phyloP scores from a whole-genome alignment of 2,329 filamentous ascomycete genomes.

The Colletotrichum godetiae region DNA sequence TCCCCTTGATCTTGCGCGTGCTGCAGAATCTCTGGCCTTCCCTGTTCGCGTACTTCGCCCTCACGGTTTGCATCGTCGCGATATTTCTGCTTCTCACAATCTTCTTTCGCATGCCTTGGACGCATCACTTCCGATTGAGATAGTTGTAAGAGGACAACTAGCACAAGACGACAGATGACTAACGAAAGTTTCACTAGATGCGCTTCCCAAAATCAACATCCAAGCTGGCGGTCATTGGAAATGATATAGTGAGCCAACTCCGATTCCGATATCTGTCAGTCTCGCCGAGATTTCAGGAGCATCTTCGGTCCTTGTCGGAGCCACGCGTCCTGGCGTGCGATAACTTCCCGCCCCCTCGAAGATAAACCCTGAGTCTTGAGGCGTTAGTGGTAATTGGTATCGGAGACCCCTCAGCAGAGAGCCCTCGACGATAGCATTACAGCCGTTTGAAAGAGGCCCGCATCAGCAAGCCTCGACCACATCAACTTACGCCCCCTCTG shows the following conservation, averaged over 20 bases:
- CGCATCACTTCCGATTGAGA: too few species aligned
- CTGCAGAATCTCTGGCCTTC: not conserved
- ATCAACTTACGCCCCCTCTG: too few species aligned
- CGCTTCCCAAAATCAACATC: not conserved
- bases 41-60: not conserved
- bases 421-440: not conserved
- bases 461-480: too few species aligned
- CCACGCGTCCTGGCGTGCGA: too few species aligned
- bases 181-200: not conserved
- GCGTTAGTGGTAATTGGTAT: not conserved
- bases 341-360: too few species aligned
- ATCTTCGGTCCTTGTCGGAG: too few species aligned
- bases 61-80: not conserved
- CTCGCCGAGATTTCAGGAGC: too few species aligned
- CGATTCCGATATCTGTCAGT: not conserved
- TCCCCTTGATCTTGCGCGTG: not conserved
- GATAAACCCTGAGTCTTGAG: too few species aligned
- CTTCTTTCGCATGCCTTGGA: not conserved
- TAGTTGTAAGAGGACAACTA: too few species aligned
- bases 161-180: not conserved
- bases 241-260: not conserved
- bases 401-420: not conserved
- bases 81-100: not conserved
- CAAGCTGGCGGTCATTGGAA: not conserved
- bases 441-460: too few species aligned